Evolutionary conservation across 768 basidiomycete genomes (phyloP).

Genomic region (Panus rudis): DNA sequence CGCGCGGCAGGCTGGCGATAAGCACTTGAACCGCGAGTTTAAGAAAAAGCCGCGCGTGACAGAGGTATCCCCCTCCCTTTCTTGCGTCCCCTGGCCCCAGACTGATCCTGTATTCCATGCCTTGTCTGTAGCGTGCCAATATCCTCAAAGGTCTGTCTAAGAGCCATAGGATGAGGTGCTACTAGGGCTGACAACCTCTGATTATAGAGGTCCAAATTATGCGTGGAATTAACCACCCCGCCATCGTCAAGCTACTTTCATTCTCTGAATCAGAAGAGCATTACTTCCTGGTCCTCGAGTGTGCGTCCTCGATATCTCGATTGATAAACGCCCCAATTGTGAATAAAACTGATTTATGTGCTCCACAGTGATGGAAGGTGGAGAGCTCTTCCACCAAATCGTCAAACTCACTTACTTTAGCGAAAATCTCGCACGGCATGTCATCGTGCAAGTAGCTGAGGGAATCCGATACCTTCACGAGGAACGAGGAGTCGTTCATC

Average conservation of each 20-base stretch:
- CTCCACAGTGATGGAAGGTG: slow-evolving; percentile 85
- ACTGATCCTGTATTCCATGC: slow-evolving; percentile 12
- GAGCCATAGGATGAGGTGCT: neutral
- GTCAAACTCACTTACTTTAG: slow-evolving; percentile 99
- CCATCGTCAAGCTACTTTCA: slow-evolving; percentile 83
- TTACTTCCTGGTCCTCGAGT: slow-evolving; percentile 91
- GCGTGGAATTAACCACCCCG: slow-evolving; percentile 89
- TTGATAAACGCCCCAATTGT: neutral
- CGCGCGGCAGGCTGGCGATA: slow-evolving; percentile 69
- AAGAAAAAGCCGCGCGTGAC: slow-evolving; percentile 97
- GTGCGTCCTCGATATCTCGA: slow-evolving; percentile 37
- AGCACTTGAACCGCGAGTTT: slow-evolving; percentile 88
- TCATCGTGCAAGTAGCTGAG: slow-evolving; percentile 91
- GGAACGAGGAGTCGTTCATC: slow-evolving; percentile 95
- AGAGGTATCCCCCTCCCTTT: slow-evolving; percentile 65
- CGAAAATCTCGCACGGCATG: slow-evolving; percentile 94
- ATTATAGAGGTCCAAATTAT: slow-evolving; percentile 94
- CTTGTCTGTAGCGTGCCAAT: slow-evolving; percentile 73
- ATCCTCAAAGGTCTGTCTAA: slow-evolving; percentile 76
- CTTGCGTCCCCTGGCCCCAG: slow-evolving; percentile 13
- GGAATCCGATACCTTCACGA: slow-evolving; percentile 96
- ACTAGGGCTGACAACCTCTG: neutral
- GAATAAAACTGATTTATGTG: slow-evolving; percentile 14
- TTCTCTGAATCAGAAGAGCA: slow-evolving; percentile 91
- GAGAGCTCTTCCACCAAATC: slow-evolving; percentile 97